Evolutionary conservation across 257 asterid genomes (phyloP).

Genomic region (Rhazya stricta): DNA sequence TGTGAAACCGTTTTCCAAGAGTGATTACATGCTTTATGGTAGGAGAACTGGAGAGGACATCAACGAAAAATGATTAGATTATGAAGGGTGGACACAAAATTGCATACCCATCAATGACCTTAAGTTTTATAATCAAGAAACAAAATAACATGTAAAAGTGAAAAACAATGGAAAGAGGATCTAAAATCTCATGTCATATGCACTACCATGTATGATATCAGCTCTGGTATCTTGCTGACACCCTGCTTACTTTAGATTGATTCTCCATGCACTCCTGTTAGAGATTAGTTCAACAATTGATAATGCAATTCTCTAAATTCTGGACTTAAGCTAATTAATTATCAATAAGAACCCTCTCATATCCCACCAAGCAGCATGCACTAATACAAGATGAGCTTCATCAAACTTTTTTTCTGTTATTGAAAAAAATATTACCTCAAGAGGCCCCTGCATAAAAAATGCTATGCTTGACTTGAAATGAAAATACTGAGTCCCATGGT

Average conservation of each 20-base stretch:
- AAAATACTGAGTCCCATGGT: neutral
- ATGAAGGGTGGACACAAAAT: neutral
- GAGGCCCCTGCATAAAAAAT: neutral
- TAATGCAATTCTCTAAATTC: neutral
- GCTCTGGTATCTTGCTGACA: neutral
- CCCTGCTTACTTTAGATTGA: neutral
- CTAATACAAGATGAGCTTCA: neutral
- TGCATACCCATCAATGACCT: neutral
- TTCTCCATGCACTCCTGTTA: neutral
- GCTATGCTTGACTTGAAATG: neutral
- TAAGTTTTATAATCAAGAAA: neutral
- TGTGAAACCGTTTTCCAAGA: neutral
- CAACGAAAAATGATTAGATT: neutral
- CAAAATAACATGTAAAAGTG: neutral
- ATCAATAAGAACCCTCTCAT: neutral
- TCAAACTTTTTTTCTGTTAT: neutral
- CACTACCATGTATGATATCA: neutral
- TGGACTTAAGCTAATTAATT: too few species aligned
- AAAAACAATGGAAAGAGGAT: neutral
- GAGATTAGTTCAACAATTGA: too few species aligned
- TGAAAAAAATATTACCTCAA: neutral
- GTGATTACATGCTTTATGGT: neutral
- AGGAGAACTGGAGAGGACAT: neutral
- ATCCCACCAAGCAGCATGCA: neutral
- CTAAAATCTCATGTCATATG: neutral